A percentile compares a stretch with the other conserved stretches of the same genome.
Evolutionary conservation across 371 early-diverging fungal species (phyloP).

Genomic region (Lichtheimia hyalospora): DNA sequence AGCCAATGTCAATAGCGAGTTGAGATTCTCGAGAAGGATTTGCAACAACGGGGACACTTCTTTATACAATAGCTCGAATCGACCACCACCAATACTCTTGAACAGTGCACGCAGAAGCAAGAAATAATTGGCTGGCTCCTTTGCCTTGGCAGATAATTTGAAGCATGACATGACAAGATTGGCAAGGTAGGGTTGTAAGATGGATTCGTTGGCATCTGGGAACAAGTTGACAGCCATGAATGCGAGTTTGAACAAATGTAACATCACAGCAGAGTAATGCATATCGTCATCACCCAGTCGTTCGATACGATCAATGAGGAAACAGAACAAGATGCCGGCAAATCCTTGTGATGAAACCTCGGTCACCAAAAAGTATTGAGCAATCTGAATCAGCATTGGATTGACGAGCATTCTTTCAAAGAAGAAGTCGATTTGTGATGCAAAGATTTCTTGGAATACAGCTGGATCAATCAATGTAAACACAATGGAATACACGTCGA

Average conservation of each 20-base stretch:
- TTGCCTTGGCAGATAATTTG: slow-evolving; percentile 79
- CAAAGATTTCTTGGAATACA: slow-evolving; percentile 94
- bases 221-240: slow-evolving; percentile 94
- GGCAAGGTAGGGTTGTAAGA: slow-evolving; percentile 88
- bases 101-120: slow-evolving; percentile 90
- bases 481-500: slow-evolving; percentile 89
- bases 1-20: slow-evolving; percentile 78
- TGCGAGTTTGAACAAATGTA: slow-evolving; percentile 89
- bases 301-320: slow-evolving; percentile 82
- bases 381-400: slow-evolving; percentile 78
- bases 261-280: slow-evolving; percentile 76
- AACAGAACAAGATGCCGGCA: slow-evolving; percentile 76
- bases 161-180: slow-evolving; percentile 89
- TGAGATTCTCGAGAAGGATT: slow-evolving; percentile 87
- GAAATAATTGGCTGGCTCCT: slow-evolving; percentile 91
- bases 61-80: slow-evolving; percentile 70
- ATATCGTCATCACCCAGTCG: slow-evolving; percentile 79
- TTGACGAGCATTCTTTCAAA: slow-evolving; percentile 84
- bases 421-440: slow-evolving; percentile 83
- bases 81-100: slow-evolving; percentile 74
- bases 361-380: slow-evolving; percentile 87
- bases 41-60: slow-evolving; percentile 94
- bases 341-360: slow-evolving; percentile 79
- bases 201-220: slow-evolving; percentile 89
- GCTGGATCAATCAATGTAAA: slow-evolving; percentile 89